These are phyloP conservation scores for Termitomyces heimii DNA, from an alignment of 768 basidiomycete genomes.

Conservation along the genomic window DNA sequence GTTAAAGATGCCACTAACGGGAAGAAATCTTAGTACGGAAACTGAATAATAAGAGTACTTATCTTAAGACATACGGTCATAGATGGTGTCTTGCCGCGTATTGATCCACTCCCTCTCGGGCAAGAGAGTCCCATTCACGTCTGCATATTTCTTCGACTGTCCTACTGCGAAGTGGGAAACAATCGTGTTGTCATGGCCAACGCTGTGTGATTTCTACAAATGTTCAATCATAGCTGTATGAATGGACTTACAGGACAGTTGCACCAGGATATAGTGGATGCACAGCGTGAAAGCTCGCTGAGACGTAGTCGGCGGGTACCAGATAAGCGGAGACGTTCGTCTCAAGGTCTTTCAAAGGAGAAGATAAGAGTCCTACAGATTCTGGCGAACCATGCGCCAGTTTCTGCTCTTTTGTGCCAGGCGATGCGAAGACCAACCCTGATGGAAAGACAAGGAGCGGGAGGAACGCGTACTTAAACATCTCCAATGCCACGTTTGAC, in stretches of 20 bases:
- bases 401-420: not conserved
- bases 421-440: not conserved
- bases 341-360: slow-evolving; percentile 17
- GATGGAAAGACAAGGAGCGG: not conserved
- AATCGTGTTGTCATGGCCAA: slow-evolving; percentile 18
- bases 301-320: slow-evolving; percentile 16
- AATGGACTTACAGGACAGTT: slow-evolving; percentile 17
- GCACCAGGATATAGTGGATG: slow-evolving; percentile 21
- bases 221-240: not conserved
- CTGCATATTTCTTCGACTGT: slow-evolving; percentile 14
- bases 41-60: not conserved
- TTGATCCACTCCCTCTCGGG: slow-evolving; percentile 11
- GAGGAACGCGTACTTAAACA: not conserved
- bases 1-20: slow-evolving; percentile 23
- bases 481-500: not conserved
- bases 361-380: slow-evolving; percentile 14
- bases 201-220: not conserved
- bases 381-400: slow-evolving; percentile 12
- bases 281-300: slow-evolving; percentile 14
- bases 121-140: slow-evolving; percentile 18
- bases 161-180: slow-evolving; percentile 23
- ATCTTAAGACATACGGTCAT: slow-evolving; percentile 16
- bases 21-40: not conserved
- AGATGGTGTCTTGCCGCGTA: slow-evolving; percentile 17
- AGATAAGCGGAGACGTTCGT: slow-evolving; percentile 18